A percentile compares a stretch with the other conserved stretches of the same genome.
phyloP scores from a whole-genome alignment of 352 stramenopile genomes.

The Phytophthora idaei region DNA sequence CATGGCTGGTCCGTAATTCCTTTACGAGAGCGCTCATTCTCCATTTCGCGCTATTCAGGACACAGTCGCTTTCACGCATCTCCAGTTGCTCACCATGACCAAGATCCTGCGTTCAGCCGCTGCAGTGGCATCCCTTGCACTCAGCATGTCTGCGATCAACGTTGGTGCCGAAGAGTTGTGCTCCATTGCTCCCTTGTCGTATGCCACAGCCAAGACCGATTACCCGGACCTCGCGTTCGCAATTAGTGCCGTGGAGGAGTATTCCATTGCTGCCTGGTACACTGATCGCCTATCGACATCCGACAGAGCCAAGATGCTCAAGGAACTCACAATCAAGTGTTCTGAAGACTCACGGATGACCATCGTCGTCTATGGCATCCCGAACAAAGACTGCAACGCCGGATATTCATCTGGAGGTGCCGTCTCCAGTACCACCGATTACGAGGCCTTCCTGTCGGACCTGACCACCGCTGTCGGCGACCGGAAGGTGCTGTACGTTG shows the following conservation, averaged over 20 bases:
- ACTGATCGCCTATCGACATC: slow-evolving; percentile 44
- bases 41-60: slow-evolving; percentile 9
- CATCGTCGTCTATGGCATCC: slow-evolving; percentile 74
- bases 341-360: slow-evolving; percentile 40
- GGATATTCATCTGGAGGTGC: slow-evolving; percentile 47
- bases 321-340: slow-evolving; percentile 37
- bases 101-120: slow-evolving; percentile 13
- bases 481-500: slow-evolving; percentile 71
- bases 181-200: slow-evolving; percentile 42
- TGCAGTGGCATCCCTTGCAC: slow-evolving; percentile 20
- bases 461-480: slow-evolving; percentile 47
- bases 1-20: slow-evolving; percentile 11
- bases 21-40: slow-evolving; percentile 15
- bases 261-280: slow-evolving; percentile 59
- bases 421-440: slow-evolving; percentile 48
- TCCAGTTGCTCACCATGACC: slow-evolving; percentile 24
- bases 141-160: slow-evolving; percentile 15
- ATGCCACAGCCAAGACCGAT: slow-evolving; percentile 38
- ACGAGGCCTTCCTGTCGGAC: slow-evolving; percentile 52
- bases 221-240: slow-evolving; percentile 46
- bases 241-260: slow-evolving; percentile 39
- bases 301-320: slow-evolving; percentile 29
- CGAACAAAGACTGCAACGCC: slow-evolving; percentile 74
- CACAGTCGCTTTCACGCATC: not conserved
- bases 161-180: slow-evolving; percentile 38